Base-by-base conservation (phyloP, 129 eudicot species). In the Flaveria bidentis region DNA sequence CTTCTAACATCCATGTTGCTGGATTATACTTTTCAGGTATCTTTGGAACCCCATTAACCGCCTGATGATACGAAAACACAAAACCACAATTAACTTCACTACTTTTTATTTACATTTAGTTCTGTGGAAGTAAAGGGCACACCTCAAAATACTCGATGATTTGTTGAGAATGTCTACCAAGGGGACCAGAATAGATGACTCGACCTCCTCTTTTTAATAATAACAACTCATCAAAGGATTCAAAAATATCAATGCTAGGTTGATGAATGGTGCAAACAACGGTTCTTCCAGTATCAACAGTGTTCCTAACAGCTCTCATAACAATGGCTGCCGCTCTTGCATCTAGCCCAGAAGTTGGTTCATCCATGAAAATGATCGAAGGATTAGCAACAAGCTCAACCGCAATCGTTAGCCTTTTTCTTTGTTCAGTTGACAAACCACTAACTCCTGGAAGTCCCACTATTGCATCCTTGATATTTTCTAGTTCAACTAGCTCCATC, bases 251-350 rank as follows among this genome's bases (percentile, higher is more conserved):
- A 41, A 92, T 92, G 69, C 98, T 89, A 51, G 97, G 97, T 52
- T 92, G 97, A 83, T 89, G 97, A 42, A 92, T 92, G 66, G 97
- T 92, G 79, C 97, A 92, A 44, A 92, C 97, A 46, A 92, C 93
- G 8, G 97, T 92, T 81, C 97, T 86, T 36, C 97, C 97, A 0
- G 97, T 92, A 75, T 92, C 96, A 22, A 92, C 97, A 7, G 97
- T 92, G 86, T 92, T 89, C 76, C 97, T 85, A 57, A 92, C 97
- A 5, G 97, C 87, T 81, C 97, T 87, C 96, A 89, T 92, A 25
- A 92, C 97, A 72, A 92, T 92, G 55, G 98, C 98, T 8, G 98
- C 98, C 39, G 98, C 98, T 68, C 98, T 82, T 18, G 98, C 98
- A 83, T 92, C 98, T 50, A 92, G 90, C 14, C 98, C 98, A 1